phyloP scores from a whole-genome alignment of 345 rosid species.

The Hibiscus mutabilis region DNA sequence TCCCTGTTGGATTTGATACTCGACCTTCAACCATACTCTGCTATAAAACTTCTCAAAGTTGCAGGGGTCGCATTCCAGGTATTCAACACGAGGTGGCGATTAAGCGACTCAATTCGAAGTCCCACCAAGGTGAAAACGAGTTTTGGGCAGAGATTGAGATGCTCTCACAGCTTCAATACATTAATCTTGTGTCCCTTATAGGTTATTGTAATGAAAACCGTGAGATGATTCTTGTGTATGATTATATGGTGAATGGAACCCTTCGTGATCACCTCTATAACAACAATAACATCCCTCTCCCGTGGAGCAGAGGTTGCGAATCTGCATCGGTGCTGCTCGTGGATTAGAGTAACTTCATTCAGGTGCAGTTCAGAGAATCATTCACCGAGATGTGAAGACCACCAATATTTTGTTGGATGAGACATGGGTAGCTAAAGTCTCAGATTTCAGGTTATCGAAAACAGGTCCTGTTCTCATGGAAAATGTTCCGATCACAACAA shows the following conservation, averaged over 20 bases:
- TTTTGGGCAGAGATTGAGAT: slow-evolving; percentile 46
- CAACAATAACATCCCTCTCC: slow-evolving; percentile 3
- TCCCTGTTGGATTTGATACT: neutral
- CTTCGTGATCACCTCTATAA: slow-evolving; percentile 22
- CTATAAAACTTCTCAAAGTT: neutral
- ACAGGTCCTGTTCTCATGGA: slow-evolving; percentile 7
- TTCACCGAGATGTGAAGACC: slow-evolving; percentile 9
- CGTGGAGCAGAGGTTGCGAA: slow-evolving; percentile 25
- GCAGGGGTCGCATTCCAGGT: slow-evolving; percentile 31
- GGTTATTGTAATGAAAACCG: slow-evolving; percentile 39
- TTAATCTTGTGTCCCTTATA: slow-evolving; percentile 41
- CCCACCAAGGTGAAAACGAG: slow-evolving; percentile 43
- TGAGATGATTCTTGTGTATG: slow-evolving; percentile 47
- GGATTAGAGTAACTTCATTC: slow-evolving; percentile 22
- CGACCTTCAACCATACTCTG: neutral
- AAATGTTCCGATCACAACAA: slow-evolving; percentile 18
- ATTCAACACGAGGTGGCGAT: slow-evolving; percentile 36
- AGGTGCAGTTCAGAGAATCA: too few species aligned
- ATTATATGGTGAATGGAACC: slow-evolving; percentile 28
- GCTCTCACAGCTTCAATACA: slow-evolving; percentile 46
- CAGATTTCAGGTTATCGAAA: slow-evolving; percentile 25
- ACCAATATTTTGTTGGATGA: slow-evolving; percentile 11
- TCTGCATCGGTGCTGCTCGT: slow-evolving; percentile 24
- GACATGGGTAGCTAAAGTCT: slow-evolving; percentile 13
- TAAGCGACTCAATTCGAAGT: slow-evolving; percentile 37